Base-by-base conservation (phyloP, 1,139 yeast genomes). In the Yamadazyma jaroonii region DNA sequence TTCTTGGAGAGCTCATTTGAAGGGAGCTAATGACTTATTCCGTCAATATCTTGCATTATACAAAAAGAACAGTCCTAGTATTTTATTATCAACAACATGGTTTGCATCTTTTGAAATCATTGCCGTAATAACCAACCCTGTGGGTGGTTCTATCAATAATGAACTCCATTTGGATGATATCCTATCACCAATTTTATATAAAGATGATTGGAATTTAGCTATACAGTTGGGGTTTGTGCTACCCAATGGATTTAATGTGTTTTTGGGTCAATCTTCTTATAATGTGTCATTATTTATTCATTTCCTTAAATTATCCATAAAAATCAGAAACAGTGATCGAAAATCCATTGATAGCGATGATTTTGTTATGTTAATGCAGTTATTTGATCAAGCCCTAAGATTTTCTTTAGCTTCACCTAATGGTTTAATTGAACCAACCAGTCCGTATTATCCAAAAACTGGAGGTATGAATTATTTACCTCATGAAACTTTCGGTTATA, bases 121-220 rank as follows among this genome's bases (percentile, higher is more conserved):
- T 6, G 54, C 54, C 6, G 50, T 46, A 3, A 41, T 49, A 21
- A 45, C 54, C 3, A 49, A 48, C 29, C 53, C 54, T 4, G 41
- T 38, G 3, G 54, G 54, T 7, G 54, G 54, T 2, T 41, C 50
- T 6, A 44, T 50, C 15, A 45, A 40, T 28, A 37, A 40, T 14
- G 42, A 42, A 28, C 35, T 34, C 5, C 44, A 45, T 14, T 36
- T 49, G 7, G 47, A 48, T 32, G 48, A 45, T 32, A 45, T 49
- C 13, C 27, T 49, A 32, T 28, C 35, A 11, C 51, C 51, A 2
- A 40, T 46, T n/a, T 26, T 47, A 25, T 51, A 54, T 25, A 49
- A 50, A 36, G 54, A 55, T 28, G 57, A 56, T 35, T 48, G 54
- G 45, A 52, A 50, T 38, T 34, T 54, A 32, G 60, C 60, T 6